Conservation (phyloP, 345 rosid species). For the Corymbia maculata region DNA sequence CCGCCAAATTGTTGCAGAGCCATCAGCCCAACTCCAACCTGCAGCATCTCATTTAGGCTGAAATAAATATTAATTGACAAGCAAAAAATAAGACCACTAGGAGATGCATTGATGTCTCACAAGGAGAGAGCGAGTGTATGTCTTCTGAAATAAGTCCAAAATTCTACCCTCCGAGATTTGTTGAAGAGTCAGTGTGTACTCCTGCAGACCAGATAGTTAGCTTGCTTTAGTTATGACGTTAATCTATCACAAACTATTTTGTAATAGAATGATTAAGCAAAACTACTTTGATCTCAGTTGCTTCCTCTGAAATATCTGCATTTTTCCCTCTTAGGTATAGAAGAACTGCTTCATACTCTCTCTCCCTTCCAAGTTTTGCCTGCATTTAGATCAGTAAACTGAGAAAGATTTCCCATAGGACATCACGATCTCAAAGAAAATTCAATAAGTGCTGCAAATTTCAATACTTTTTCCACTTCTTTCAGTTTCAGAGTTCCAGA, state of each 20-base stretch:
- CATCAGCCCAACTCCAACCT: conserved; percentile 69
- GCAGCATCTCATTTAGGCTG: too few species aligned
- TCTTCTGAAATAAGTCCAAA: conserved; percentile 25
- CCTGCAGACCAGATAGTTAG: conserved; percentile 3
- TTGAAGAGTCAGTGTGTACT: conserved; percentile 18
- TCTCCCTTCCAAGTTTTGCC: conserved; percentile 25
- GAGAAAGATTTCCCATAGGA: not conserved
- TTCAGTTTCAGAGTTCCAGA: not conserved
- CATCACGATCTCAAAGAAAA: not conserved
- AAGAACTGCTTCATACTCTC: conserved; percentile 18
- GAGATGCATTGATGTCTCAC: conserved; percentile 7
- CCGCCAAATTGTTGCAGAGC: conserved; percentile 83
- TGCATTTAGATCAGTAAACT: not conserved
- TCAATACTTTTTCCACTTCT: not conserved
- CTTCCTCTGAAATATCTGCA: conserved; percentile 30
- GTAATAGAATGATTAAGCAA: not conserved
- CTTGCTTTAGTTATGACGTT: not conserved
- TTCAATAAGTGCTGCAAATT: not conserved
- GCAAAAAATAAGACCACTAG: not conserved
- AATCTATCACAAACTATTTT: not conserved
- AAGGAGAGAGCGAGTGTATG: conserved; percentile 25
- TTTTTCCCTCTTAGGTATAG: conserved; percentile 19
- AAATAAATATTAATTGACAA: not conserved
- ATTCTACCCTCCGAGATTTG: conserved; percentile 16
- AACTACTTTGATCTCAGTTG: conserved; percentile 26